Conservation (phyloP, 352 stramenopile species). For the Phytophthora constricta region DNA sequence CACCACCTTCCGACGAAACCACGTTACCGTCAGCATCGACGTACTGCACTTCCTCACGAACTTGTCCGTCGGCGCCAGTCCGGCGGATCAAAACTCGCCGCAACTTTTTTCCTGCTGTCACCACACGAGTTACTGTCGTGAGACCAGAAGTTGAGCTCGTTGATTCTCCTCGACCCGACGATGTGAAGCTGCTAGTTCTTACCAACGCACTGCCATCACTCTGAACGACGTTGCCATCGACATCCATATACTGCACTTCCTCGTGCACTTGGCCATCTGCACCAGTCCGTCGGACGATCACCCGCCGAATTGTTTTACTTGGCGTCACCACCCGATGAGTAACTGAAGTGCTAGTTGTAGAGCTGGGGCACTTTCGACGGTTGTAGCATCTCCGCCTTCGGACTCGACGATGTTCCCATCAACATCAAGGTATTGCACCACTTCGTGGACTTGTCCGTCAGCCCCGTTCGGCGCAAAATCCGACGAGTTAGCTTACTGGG, state of each 20-base stretch:
- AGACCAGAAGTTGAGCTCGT: slow-evolving; percentile 7
- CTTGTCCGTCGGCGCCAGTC: slow-evolving; percentile 10
- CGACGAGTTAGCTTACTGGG: slow-evolving; percentile 22
- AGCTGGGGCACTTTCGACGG: slow-evolving; percentile 5
- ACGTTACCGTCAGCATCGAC: slow-evolving; percentile 27
- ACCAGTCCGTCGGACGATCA: slow-evolving; percentile 29
- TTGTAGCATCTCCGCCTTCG: slow-evolving; percentile 16
- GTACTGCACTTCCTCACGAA: slow-evolving; percentile 14
- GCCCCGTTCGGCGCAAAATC: slow-evolving; percentile 29
- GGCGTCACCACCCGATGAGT: too few species aligned
- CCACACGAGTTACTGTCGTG: slow-evolving; percentile 12
- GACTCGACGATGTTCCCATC: slow-evolving; percentile 30
- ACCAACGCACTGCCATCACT: slow-evolving; percentile 17
- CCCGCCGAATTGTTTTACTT: slow-evolving; percentile 25
- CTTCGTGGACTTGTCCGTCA: slow-evolving; percentile 23
- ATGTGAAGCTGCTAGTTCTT: slow-evolving; percentile 6
- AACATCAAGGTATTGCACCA: slow-evolving; percentile 34
- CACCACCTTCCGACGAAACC: slow-evolving; percentile 1
- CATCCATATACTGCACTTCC: slow-evolving; percentile 35
- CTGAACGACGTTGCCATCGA: slow-evolving; percentile 27
- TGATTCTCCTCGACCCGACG: slow-evolving; percentile 1
- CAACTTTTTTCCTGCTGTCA: slow-evolving; percentile 16
- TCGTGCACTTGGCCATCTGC: slow-evolving; percentile 25
- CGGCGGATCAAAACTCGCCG: slow-evolving; percentile 19
- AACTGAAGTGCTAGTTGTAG: slow-evolving; percentile 1